Base-by-base conservation (phyloP, 345 rosid species). In the Nasturtium officinale region DNA sequence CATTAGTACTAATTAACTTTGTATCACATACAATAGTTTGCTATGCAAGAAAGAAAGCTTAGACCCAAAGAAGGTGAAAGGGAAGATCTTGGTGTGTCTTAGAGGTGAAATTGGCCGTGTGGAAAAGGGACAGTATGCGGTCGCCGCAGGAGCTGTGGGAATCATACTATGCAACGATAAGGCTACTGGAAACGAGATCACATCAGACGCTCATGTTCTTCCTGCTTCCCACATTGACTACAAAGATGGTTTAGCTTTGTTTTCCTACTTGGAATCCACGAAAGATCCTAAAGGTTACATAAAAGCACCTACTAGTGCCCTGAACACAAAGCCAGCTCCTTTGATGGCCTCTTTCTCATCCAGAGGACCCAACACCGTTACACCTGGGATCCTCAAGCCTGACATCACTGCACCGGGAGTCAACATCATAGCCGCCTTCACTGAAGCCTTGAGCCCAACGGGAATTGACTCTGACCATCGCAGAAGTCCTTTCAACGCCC, bases 391-490 rank as follows among this genome's bases (percentile, higher is more conserved):
- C 72, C 85, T 87, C 61, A 88, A 90, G 81, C 97, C 97, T 40
- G 97, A 91, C 65, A 80, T 92, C 21, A 90, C 95, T 2, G 98
- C 98, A 30, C 96, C 95, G 0, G 98, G 98, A 33, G 89, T 90
- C 53, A 69, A 85, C 59, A 67, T 92, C 62, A 73, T 92, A 75
- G 95, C 96, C 3, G 86, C 88, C 3, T 82, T 9, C 66, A 78
- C 64, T 0, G 87, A 68, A 75, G 87, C 75, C 2, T 13, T 7
- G 3, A 56, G 85, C 65, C 85, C 85, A 3, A 69, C 87, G 5
- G n/a, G n/a, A 84, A 59, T 0, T 8, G 55, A 12, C 0, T 74
- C 29, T 1, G 89, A 87, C 75, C 48, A 72, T 13, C 86, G 89
- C 2, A 80, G 77, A 67, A 13, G 42, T 38, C 77, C 87, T 20